Base-by-base conservation (phyloP, 257 asterid species). In the Nicotiana otophora region DNA sequence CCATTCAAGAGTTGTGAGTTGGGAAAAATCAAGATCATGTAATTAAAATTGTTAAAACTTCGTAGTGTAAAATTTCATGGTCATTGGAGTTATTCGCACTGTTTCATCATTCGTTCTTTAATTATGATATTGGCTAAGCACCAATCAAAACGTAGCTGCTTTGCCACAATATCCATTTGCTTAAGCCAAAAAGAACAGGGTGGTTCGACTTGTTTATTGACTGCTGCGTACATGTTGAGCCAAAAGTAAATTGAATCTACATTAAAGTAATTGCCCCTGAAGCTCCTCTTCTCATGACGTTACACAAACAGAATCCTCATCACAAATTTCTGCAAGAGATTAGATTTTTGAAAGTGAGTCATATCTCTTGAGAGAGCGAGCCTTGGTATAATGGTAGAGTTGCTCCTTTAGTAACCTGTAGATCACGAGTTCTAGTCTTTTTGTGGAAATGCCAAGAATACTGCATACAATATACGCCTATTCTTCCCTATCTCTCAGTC, bases 1-100 rank as follows among this genome's bases (percentile, higher is more conserved):
- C 20, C 67, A 31, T 83, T 69, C 19, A 64, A 31, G 53, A 77
- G 72, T 55, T 77, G 77, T 26, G 70, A 70, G 60, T 48, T 58
- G 5, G 3, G 10, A 36, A 55, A 75, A 60, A 63, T 75, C 63
- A 26, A 31, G 80, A 61, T 77, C 81, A 19, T 67, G 83, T 62
- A 85, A 64, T 53, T 81, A 55, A 46, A 77, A 66, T 72, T 34
- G 57, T 82, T 79, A 81, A 67, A 31, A 23, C 79, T 74, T 46
- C 54, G 64, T 28, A 75, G 64, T 75, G 80, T 75, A 51, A 51
- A 75, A 75, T 51, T 28, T 75, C 64, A 51, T 75, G 80, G 80
- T 51, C 80, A 51, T 14, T 75, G 63, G 60, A 75, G 42, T 75
- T 75, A 4, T 51, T 75, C 26, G 63, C 30, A 26, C 80, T 16